Conservation (phyloP, 768 basidiomycete genomes). For the Nidula microcarpa region DNA sequence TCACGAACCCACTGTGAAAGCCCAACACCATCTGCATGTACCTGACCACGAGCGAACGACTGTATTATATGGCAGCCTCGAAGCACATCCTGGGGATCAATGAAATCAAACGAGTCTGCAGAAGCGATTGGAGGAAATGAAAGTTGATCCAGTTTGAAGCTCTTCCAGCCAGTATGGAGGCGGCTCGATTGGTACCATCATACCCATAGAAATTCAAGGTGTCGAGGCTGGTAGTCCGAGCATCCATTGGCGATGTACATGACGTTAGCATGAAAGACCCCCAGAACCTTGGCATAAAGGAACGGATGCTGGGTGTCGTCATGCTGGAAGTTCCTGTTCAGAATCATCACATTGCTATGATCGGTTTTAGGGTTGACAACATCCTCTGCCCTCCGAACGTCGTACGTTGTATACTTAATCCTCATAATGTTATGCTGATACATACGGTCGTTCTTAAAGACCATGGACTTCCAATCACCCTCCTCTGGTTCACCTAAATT, state of each 20-base stretch:
- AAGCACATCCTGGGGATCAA: not conserved
- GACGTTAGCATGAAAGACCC: slow-evolving; percentile 8
- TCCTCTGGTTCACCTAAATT: no score
- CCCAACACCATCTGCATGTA: no score
- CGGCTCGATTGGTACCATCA: slow-evolving; percentile 1
- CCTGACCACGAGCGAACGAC: no score
- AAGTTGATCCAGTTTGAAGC: not conserved
- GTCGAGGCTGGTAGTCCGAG: not conserved
- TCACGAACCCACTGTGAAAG: no score
- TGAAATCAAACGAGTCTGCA: not conserved
- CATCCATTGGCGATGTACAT: not conserved
- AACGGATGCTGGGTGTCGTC: not conserved
- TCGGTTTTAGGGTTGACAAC: slow-evolving; percentile 2
- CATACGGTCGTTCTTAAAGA: no score
- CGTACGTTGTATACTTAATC: slow-evolving; percentile 6
- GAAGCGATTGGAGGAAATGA: not conserved
- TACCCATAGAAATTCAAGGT: slow-evolving; percentile 9
- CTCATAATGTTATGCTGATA: no score
- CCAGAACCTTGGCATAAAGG: slow-evolving; percentile 5
- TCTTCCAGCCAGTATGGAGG: not conserved
- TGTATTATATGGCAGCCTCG: not conserved
- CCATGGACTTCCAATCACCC: no score
- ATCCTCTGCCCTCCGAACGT: slow-evolving; percentile 1
- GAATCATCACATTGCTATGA: slow-evolving; percentile 3
- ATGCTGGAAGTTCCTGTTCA: not conserved